Evolutionary conservation across 179 eudicot species (phyloP), one percentile per base, ranked within the genome.

Genomic region (Silene vulgaris): DNA sequence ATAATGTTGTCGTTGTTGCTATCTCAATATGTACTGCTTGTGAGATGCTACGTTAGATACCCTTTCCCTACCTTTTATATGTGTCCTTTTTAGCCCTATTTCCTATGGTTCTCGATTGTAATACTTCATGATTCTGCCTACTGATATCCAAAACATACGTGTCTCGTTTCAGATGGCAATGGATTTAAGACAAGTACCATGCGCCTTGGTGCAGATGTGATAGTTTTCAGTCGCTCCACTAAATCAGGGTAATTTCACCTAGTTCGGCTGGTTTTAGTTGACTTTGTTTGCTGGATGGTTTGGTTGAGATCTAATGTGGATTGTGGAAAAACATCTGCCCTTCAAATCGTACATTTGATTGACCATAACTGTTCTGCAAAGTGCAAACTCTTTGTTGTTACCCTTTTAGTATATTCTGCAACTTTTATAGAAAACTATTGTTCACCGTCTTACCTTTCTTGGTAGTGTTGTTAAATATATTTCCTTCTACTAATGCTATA

Each of bases 111-210:
- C 30, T 64, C 21, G n/a, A 43, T 26, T 54, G 32, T 45, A 11
- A n/a, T 54, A 65, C 48, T 56, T 52, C 60, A 50, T 78, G 75
- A 67, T 67, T 76, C 50, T 37, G 40, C 54, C 5, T 62, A 29
- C 72, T 80, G 71, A 64, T 61, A 29, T 63, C 70, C 11, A 26
- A 69, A 68, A 48, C 28, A 52, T 7, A 68, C 50, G 71, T 48
- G 65, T 68, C 72, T n/a, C 14, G 12, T 75, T 77, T 81, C 89
- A 95, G 99, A 95, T 87, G 99, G 97, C 45, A 95, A 95, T 80
- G 99, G 99, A 28, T 95, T 95, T 78, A 95, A 95, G 89, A 95
- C 99, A 79, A 95, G 99, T 80, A 95, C 99, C 75, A 95, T 95
- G 97, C 90, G 99, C 48, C 82, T 95, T 52, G 99, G 97, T 73